A percentile compares a stretch with the other conserved stretches of the same genome.
Conservation (phyloP, 805 yeast genomes). For the Yarrowia osloensis region DNA sequence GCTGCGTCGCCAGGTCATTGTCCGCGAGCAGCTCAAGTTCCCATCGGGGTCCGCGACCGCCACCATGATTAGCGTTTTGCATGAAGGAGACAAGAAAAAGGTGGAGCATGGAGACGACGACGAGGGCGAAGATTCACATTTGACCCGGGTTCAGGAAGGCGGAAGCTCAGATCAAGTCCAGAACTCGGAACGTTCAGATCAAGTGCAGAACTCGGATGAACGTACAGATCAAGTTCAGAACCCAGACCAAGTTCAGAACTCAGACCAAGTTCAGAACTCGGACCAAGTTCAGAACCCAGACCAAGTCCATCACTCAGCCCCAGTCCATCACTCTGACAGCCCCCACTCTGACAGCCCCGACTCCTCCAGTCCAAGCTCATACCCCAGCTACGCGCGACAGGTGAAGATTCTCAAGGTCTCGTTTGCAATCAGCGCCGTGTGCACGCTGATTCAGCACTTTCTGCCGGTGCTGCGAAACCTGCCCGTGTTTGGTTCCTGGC, state of each 20-base stretch:
- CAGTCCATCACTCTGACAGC: too few relatives aligned
- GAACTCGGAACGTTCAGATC: too few relatives aligned
- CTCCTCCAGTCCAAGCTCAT: not conserved
- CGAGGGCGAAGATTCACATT: constrained; percentile 34
- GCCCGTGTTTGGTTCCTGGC: constrained; percentile 71
- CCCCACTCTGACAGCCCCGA: too few relatives aligned
- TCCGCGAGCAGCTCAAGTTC: constrained; percentile 83
- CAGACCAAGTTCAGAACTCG: not conserved
- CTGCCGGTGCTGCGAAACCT: constrained; percentile 65
- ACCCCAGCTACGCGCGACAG: constrained; percentile 49
- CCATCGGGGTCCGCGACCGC: constrained; percentile 98
- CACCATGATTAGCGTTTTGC: constrained; percentile 83
- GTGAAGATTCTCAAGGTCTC: constrained; percentile 61
- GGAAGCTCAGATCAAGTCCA: too few relatives aligned
- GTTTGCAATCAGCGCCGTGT: constrained; percentile 66
- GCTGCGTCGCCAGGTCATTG: constrained; percentile 78
- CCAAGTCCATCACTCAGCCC: not conserved
- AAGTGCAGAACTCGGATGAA: too few relatives aligned
- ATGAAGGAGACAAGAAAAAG: constrained; percentile 40
- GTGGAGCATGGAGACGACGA: constrained; percentile 33
- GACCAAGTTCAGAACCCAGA: too few relatives aligned
- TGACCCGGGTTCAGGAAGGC: not conserved
- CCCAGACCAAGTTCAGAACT: not conserved
- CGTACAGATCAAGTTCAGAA: not conserved
- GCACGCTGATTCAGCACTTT: constrained; percentile 72